Conservation (phyloP, 805 yeast species). For the Dipodascus albidus region DNA sequence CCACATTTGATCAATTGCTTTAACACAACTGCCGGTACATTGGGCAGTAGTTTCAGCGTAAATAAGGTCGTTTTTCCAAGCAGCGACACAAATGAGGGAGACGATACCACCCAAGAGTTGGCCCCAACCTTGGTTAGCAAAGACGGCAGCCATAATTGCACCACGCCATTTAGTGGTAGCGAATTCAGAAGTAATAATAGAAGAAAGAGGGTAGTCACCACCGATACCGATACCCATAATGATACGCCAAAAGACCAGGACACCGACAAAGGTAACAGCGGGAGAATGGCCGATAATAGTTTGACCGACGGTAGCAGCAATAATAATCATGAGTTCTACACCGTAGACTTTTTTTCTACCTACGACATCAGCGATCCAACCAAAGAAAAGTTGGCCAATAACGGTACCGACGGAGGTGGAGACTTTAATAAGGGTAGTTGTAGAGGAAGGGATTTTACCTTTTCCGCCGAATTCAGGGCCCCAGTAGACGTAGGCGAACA, state of each 20-base stretch:
- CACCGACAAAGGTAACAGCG: conserved; percentile 62
- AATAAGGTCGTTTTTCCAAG: conserved; percentile 53
- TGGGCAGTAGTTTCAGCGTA: conserved; percentile 41
- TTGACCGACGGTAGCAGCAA: conserved; percentile 67
- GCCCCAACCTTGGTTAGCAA: conserved; percentile 96
- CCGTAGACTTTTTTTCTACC: conserved; percentile 90
- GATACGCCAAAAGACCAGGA: conserved; percentile 68
- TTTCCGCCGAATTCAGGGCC: conserved; percentile 27
- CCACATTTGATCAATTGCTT: conserved; percentile 91
- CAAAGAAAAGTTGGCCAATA: conserved; percentile 80
- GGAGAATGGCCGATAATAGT: conserved; percentile 62
- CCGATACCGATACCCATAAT: conserved; percentile 94
- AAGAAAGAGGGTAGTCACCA: conserved; percentile 91
- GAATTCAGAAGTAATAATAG: conserved; percentile 88
- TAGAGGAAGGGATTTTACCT: conserved; percentile 52
- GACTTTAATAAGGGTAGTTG: conserved; percentile 67
- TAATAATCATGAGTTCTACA: conserved; percentile 74
- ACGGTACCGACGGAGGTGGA: conserved; percentile 93
- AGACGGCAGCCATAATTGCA: conserved; percentile 93
- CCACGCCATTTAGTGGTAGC: conserved; percentile 96
- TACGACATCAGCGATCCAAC: conserved; percentile 64
- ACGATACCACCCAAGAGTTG: conserved; percentile 82
- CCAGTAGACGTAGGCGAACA: conserved; percentile 75
- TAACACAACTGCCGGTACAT: conserved; percentile 57
- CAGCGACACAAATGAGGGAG: conserved; percentile 65